Evolutionary conservation across 2,329 filamentous ascomycete species (phyloP), one percentile per base, ranked within the genome.

Genomic region (Colletotrichum coccodes): DNA sequence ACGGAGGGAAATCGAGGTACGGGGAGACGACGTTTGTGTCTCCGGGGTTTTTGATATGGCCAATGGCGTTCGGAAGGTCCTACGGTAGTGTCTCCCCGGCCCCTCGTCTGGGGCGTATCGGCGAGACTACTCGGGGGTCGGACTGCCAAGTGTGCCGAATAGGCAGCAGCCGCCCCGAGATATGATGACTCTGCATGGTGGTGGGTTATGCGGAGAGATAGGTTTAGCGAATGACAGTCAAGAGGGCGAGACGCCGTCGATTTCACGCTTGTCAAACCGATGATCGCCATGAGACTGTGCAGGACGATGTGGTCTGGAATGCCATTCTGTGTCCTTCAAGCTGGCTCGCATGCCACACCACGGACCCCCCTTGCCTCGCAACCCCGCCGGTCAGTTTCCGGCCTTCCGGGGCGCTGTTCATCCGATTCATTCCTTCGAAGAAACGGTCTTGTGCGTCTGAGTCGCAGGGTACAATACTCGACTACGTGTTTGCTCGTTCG

Each of bases 121-220:
- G 61, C 40, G 44, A 44, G 38, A 9, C 26, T 6, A 21, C 34
- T 44, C 62, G 62, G 57, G 16, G 5, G 28, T 26, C 49, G 61
- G 40, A 42, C 34, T 44, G 50, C 50, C 34, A 26, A 57, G 65
- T 18, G 47, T 54, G 34, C 60, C 60, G 65, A 21, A 23, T 28
- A 68, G 54, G 61, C 65, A 68, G 61, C 61, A 60, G 49, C 65
- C 38, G 46, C 32, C 28, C 26, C 46, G 34, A 6, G 38, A 16
- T 14, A 38, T 7, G 62, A 7, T 40, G 23, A 1, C 9, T n/a
- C 44, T 53, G 26, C 32, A 28, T 12, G 34, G 34, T n/a, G 23
- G 34, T 30, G 46, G 34, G 14, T 60, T 21, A 26, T 49, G 32
- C 58, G 34, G 32, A 21, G 34, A 28, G 18, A 21, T 26, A 30